These are phyloP conservation scores for Cutaneotrichosporon cavernicola DNA, from an alignment of 1,284 basidiomycete genomes.

Conservation along the genomic window DNA sequence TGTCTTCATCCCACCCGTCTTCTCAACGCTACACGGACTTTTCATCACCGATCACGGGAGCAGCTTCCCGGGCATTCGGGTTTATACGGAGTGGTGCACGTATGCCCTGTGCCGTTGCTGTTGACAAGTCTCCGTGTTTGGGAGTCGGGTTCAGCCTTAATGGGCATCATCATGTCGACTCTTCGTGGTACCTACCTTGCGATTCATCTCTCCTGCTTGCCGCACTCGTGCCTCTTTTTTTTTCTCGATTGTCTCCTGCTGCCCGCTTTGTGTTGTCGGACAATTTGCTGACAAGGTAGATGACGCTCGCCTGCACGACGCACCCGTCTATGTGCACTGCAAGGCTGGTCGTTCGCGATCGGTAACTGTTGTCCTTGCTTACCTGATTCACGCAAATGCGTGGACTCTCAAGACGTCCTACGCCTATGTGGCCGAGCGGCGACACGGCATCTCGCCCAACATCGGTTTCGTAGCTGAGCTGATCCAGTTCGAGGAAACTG, in stretches of 20 bases:
- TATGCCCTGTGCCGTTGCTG: too few relatives aligned
- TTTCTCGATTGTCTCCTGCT: background rate
- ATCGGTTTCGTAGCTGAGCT: conserved; percentile 96
- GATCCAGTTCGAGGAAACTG: conserved; percentile 91
- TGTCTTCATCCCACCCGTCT: too few relatives aligned
- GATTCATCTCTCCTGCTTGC: background rate
- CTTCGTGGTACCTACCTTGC: background rate
- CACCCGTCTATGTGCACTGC: conserved; percentile 92
- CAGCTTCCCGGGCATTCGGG: too few relatives aligned
- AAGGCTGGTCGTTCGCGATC: conserved; percentile 94
- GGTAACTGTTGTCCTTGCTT: conserved; percentile 95
- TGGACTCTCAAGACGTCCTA: conserved; percentile 92
- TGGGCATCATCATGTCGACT: background rate
- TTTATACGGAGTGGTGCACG: too few relatives aligned
- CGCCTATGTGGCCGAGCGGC: conserved; percentile 80
- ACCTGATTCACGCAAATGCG: conserved; percentile 92
- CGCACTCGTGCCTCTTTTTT: background rate
- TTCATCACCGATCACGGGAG: too few relatives aligned
- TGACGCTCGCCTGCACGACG: conserved; percentile 80
- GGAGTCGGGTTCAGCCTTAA: too few relatives aligned
- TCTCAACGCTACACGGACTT: too few relatives aligned
- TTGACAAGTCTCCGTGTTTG: too few relatives aligned
- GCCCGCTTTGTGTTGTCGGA: background rate
- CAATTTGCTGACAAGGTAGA: conserved; percentile 57
- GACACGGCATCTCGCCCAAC: conserved; percentile 92